A percentile compares a stretch with the other conserved stretches of the same genome.
These are phyloP conservation scores for Vicia villosa DNA, from an alignment of 306 rosid genomes.

Conservation along the genomic window DNA sequence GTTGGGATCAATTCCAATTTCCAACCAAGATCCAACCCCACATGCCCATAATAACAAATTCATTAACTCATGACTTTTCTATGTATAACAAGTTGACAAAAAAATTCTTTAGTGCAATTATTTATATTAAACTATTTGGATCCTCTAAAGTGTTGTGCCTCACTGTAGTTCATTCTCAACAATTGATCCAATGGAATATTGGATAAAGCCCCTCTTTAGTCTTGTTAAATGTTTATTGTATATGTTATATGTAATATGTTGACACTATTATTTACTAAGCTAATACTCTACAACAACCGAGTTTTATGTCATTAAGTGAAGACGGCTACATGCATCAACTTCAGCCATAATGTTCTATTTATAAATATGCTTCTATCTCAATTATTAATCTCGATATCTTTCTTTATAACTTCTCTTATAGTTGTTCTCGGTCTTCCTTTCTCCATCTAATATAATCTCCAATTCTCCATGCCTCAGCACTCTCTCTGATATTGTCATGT, in stretches of 20 bases:
- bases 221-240: neutral
- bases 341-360: too few relatives aligned
- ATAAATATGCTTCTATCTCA: too few relatives aligned
- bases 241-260: neutral
- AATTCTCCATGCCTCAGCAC: too few relatives aligned
- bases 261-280: too few relatives aligned
- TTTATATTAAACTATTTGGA: neutral
- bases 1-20: slow-evolving; percentile 34
- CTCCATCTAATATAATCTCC: too few relatives aligned
- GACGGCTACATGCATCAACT: too few relatives aligned
- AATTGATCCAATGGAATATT: neutral
- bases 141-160: neutral
- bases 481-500: too few relatives aligned
- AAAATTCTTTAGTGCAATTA: neutral
- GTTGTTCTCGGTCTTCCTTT: too few relatives aligned
- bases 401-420: too few relatives aligned
- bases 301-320: too few relatives aligned
- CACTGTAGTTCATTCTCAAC: neutral
- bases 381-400: too few relatives aligned
- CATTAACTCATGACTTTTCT: neutral
- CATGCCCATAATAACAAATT: neutral
- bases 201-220: neutral
- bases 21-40: neutral
- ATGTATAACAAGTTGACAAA: neutral
- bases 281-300: too few relatives aligned